Evolutionary conservation across 1,284 basidiomycete species (phyloP).

Genomic region (Cutaneotrichosporon cyanovorans): DNA sequence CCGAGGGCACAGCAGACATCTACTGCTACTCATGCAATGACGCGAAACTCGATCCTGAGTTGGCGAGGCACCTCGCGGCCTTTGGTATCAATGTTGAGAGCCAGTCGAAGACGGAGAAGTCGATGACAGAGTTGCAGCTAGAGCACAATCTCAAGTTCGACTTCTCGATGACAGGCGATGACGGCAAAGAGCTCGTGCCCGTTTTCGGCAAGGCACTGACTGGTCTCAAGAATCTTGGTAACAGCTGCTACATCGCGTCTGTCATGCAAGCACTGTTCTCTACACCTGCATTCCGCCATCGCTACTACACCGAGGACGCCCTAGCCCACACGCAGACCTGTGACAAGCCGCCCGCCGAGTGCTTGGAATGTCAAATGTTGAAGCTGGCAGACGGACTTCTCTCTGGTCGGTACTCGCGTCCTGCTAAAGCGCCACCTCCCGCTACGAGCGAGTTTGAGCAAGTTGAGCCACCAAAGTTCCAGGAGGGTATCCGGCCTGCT

Average conservation of each 20-base stretch:
- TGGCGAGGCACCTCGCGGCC: constrained; percentile 65
- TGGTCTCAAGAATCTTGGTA: constrained; percentile 86
- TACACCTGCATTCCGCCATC: constrained; percentile 64
- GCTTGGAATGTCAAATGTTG: constrained; percentile 88
- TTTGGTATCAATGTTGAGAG: constrained; percentile 83
- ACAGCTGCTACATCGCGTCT: constrained; percentile 97
- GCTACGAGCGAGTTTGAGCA: constrained; percentile 33
- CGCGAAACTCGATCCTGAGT: constrained; percentile 68
- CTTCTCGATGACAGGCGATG: constrained; percentile 85
- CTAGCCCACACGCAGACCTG: constrained; percentile 60
- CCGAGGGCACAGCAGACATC: constrained; percentile 80
- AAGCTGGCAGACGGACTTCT: constrained; percentile 89
- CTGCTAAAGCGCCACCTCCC: constrained; percentile 44
- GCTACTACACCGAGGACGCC: constrained; percentile 58
- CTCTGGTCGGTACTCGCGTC: constrained; percentile 81
- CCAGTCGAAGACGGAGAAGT: constrained; percentile 91
- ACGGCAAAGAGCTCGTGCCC: constrained; percentile 79
- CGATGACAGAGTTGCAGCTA: constrained; percentile 94
- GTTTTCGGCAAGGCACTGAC: constrained; percentile 84
- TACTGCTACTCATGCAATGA: constrained; percentile 95
- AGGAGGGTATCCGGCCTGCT: constrained; percentile 73
- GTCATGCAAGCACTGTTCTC: constrained; percentile 83
- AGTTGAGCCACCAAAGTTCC: constrained; percentile 53
- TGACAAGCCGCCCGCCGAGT: constrained; percentile 64
- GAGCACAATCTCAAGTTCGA: constrained; percentile 95